Percentiles rank a stretch among this genome's conserved stretches.
Conservation (phyloP, 2,329 filamentous ascomycete genomes). For the Alternaria viburni region DNA sequence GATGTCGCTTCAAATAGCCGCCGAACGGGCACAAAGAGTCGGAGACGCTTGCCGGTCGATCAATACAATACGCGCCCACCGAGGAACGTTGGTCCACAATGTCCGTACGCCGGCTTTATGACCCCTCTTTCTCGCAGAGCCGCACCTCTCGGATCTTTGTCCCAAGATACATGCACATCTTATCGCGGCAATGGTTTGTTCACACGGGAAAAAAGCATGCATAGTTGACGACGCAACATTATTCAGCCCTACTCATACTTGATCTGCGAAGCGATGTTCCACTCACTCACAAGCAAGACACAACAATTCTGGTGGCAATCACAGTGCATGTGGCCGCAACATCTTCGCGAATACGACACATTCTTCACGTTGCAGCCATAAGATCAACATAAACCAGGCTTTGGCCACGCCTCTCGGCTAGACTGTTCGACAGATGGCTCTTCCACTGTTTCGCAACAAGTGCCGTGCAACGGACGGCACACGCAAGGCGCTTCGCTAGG, state of each 20-base stretch:
- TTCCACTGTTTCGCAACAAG: constrained; percentile 8
- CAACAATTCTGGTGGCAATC: not conserved
- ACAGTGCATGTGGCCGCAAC: not conserved
- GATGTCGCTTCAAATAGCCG: constrained; percentile 4
- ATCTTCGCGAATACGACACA: not conserved
- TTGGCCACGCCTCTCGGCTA: constrained; percentile 5
- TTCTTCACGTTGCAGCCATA: not conserved
- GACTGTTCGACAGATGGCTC: constrained; percentile 4
- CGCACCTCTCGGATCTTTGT: constrained; percentile 13
- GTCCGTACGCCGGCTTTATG: constrained; percentile 22
- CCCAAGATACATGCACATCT: constrained; percentile 17
- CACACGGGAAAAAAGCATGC: not conserved
- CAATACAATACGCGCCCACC: constrained; percentile 19
- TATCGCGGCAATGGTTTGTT: constrained; percentile 8
- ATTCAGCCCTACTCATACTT: not conserved
- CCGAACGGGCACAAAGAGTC: not conserved
- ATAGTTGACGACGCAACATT: not conserved
- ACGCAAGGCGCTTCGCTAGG: constrained; percentile 24
- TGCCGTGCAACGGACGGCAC: constrained; percentile 10
- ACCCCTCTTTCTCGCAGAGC: constrained; percentile 29
- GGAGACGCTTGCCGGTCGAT: constrained; percentile 1
- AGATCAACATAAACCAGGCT: not conserved
- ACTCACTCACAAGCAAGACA: not conserved
- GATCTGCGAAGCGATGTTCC: not conserved
- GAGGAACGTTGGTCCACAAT: constrained; percentile 5